These are phyloP conservation scores for Fusarium hainanense DNA, from an alignment of 2,329 filamentous ascomycete species.

Conservation along the genomic window DNA sequence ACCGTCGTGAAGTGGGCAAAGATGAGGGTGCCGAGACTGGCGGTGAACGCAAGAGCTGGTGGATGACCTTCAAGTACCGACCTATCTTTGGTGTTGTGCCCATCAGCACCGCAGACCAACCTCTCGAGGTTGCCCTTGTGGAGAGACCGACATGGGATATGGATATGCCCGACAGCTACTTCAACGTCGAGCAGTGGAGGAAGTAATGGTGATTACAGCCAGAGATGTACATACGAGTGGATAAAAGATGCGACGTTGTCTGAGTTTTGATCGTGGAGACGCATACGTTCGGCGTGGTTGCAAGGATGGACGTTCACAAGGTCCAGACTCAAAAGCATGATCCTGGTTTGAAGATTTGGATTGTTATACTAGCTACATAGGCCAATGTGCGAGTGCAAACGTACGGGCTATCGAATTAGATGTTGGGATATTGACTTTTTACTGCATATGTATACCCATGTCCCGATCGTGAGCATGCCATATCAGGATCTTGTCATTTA, in stretches of 20 bases:
- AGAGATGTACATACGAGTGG: slow-evolving; percentile 2
- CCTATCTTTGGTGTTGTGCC: slow-evolving; percentile 83
- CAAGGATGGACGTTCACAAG: slow-evolving; percentile 21
- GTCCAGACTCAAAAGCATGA: slow-evolving; percentile 16
- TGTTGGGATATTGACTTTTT: slow-evolving; percentile 16
- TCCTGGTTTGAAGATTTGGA: slow-evolving; percentile 36
- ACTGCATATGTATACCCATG: slow-evolving; percentile 31
- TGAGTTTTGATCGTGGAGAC: slow-evolving; percentile 10
- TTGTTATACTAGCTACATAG: slow-evolving; percentile 32
- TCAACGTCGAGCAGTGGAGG: slow-evolving; percentile 67
- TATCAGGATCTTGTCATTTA: slow-evolving; percentile 4
- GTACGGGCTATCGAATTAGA: slow-evolving; percentile 34
- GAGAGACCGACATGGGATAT: slow-evolving; percentile 89
- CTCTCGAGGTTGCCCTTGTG: slow-evolving; percentile 84
- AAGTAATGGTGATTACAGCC: slow-evolving; percentile 42
- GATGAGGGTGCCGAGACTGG: slow-evolving; percentile 38
- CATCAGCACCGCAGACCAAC: slow-evolving; percentile 53
- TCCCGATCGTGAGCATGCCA: neutral
- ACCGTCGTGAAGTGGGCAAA: slow-evolving; percentile 39
- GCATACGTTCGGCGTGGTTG: slow-evolving; percentile 7
- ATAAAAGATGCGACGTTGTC: neutral
- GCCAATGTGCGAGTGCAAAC: neutral
- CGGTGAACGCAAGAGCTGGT: slow-evolving; percentile 61
- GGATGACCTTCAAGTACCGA: slow-evolving; percentile 92
- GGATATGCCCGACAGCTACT: slow-evolving; percentile 78